A percentile compares a stretch with the other conserved stretches of the same genome.
phyloP scores from a whole-genome alignment of 73 alveolate genomes.

The Chromera velia region DNA sequence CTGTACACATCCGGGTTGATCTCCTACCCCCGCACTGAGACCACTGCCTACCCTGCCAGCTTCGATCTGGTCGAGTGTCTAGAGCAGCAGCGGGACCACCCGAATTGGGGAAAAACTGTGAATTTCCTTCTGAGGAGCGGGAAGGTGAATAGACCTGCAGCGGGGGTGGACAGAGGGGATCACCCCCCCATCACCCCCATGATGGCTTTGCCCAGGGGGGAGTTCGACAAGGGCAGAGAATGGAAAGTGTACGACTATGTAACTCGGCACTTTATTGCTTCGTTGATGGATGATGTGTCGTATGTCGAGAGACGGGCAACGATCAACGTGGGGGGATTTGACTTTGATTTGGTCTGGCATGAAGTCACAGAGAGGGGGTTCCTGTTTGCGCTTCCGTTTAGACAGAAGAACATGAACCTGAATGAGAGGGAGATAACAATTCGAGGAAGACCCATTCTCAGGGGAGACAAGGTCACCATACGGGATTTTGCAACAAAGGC shows the following conservation, averaged over 20 bases:
- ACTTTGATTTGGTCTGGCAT: background rate
- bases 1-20: slow-evolving; percentile 91
- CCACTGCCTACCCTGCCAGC: slow-evolving; percentile 60
- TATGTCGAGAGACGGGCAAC: slow-evolving; percentile 64
- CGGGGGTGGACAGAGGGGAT: slow-evolving; percentile 97
- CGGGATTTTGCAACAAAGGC: too few relatives aligned
- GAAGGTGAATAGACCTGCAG: too few relatives aligned
- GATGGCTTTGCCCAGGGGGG: slow-evolving; percentile 70
- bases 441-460: too few relatives aligned
- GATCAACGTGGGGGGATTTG: slow-evolving; percentile 51
- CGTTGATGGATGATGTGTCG: slow-evolving; percentile 69
- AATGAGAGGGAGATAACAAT: too few relatives aligned
- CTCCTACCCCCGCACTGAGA: slow-evolving; percentile 99
- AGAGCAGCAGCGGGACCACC: slow-evolving; percentile 27
- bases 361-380: slow-evolving; percentile 24
- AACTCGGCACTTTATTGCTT: slow-evolving; percentile 91
- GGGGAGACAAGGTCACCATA: too few relatives aligned
- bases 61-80: slow-evolving; percentile 19
- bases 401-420: too few relatives aligned
- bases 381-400: slow-evolving; percentile 39
- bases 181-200: slow-evolving; percentile 99
- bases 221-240: slow-evolving; percentile 56
- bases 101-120: slow-evolving; percentile 26
- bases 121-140: too few relatives aligned
- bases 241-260: slow-evolving; percentile 49